Base-by-base conservation (phyloP, 1,284 basidiomycete genomes). In the Microbotryum lychnidis-dioicae region DNA sequence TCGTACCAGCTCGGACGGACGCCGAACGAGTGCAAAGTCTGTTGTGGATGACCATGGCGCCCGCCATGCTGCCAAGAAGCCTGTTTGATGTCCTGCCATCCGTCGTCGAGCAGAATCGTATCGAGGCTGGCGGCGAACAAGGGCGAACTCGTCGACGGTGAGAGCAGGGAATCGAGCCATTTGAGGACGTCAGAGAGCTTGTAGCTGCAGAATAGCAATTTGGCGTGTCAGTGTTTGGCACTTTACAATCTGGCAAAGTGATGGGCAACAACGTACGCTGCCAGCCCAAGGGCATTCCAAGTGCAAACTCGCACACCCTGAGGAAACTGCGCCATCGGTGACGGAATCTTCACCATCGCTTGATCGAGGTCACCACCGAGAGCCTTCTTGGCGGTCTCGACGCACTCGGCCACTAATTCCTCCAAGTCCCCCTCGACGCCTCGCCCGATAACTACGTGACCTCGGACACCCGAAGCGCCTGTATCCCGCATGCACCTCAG, bases 41-140 rank as follows among this genome's bases (percentile, higher is more conserved):
- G 25, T 29, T 45, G 9, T 3, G 20, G 27, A 42, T 47, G 33
- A 49, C 31, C 21, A 45, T 49, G 23, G 45, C 44, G n/a, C n/a
- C 37, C 37, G 0, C 27, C 27, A 6, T 27, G 27, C 27, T 27
- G 27, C 27, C 27, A 27, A 31, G 14, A 6, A 64, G 49, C n/a
- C 37, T 29, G 20, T 31, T 21, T 56, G 4, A 61, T 54, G 25
- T 71, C 68, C 27, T 68, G 66, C 70, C 70, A 72, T 0, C 70
- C 70, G 50, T 72, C 70, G 45, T 72, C 70, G 23, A 72, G 65
- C 33, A 72, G 52, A 14, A 72, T 21, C 12, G 64, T 55, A 29
- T 65, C 64, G 49, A 68, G 49, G 4, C 54, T 47, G 4, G 31
- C 49, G 18, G 27, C 44, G n/a, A 56, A 58, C 52, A 55, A 51